phyloP scores from a whole-genome alignment of 2,329 filamentous ascomycete species.

The Albophoma yamanashiensis region DNA sequence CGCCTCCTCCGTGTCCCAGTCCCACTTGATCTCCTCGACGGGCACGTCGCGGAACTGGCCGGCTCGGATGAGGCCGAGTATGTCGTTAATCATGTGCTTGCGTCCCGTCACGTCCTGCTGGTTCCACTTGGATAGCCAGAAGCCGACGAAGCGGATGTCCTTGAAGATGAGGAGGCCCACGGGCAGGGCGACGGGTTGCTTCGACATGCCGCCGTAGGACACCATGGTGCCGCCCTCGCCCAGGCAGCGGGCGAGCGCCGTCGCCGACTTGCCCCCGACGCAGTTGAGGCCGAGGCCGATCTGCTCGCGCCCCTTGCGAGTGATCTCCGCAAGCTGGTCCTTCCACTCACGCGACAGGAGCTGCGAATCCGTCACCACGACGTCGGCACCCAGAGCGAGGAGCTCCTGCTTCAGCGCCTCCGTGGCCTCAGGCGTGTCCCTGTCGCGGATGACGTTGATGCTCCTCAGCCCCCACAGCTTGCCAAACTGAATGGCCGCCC shows the following conservation, averaged over 20 bases:
- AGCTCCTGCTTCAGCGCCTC: conserved; percentile 45
- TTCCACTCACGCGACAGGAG: conserved; percentile 49
- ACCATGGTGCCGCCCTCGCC: conserved; percentile 63
- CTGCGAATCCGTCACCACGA: conserved; percentile 46
- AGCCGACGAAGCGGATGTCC: conserved; percentile 78
- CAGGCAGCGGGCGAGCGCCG: conserved; percentile 66
- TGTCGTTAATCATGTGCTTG: conserved; percentile 71
- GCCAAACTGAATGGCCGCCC: conserved; percentile 83
- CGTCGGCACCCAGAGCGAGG: conserved; percentile 41
- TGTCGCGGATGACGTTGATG: conserved; percentile 77
- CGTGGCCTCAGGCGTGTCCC: conserved; percentile 54
- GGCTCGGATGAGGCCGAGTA: conserved; percentile 62
- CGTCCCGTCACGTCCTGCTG: conserved; percentile 64
- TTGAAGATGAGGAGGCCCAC: conserved; percentile 89
- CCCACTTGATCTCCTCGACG: conserved; percentile 73
- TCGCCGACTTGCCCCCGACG: conserved; percentile 80
- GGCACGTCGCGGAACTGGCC: conserved; percentile 78
- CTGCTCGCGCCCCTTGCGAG: conserved; percentile 58
- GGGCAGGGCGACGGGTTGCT: conserved; percentile 71
- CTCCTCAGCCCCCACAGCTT: conserved; percentile 79
- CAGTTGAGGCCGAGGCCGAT: conserved; percentile 82
- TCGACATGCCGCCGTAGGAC: conserved; percentile 92
- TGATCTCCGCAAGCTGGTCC: conserved; percentile 51
- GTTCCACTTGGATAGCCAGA: conserved; percentile 91
- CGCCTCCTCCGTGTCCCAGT: conserved; percentile 64